phyloP scores from a whole-genome alignment of 139 green algal species.

The Chlamydomonas eustigma region DNA sequence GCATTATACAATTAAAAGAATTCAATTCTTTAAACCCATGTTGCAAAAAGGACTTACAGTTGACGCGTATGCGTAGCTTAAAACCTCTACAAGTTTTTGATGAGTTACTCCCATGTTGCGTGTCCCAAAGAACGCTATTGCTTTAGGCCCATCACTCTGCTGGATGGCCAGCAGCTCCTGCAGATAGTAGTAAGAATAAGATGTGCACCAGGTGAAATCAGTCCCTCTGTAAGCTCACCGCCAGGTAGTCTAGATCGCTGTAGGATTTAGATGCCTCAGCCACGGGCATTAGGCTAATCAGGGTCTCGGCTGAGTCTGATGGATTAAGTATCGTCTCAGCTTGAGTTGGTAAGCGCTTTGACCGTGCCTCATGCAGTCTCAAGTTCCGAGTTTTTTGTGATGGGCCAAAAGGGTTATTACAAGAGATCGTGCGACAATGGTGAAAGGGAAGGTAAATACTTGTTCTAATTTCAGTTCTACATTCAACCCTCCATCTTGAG shows the following conservation, averaged over 20 bases:
- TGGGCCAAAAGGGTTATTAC: too few species aligned
- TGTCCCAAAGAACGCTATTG: constrained; percentile 97
- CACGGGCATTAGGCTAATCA: constrained; percentile 19
- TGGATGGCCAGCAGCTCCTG: constrained; percentile 98
- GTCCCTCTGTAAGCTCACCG: constrained; percentile 18
- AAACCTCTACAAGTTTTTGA: constrained; percentile 96
- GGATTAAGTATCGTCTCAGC: constrained; percentile 40
- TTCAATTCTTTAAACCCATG: neutral
- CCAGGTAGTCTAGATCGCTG: constrained; percentile 51
- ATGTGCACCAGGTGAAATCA: neutral
- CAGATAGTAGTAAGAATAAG: neutral
- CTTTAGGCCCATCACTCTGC: constrained; percentile 85
- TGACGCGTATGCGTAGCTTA: constrained; percentile 94
- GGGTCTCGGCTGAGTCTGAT: constrained; percentile 21
- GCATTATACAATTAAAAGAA: neutral
- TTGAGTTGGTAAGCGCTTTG: constrained; percentile 41
- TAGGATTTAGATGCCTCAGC: constrained; percentile 20
- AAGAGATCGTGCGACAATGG: too few species aligned
- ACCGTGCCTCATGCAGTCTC: too few species aligned
- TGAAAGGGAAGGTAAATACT: too few species aligned
- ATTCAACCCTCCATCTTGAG: too few species aligned
- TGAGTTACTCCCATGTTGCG: constrained; percentile 98
- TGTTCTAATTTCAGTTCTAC: too few species aligned
- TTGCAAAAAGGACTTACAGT: constrained; percentile 58
- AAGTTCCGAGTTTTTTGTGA: too few species aligned